A percentile compares a stretch with the other conserved stretches of the same genome.
These are phyloP conservation scores for Colletotrichum noveboracense DNA, from an alignment of 2,329 filamentous ascomycete genomes.

Conservation along the genomic window DNA sequence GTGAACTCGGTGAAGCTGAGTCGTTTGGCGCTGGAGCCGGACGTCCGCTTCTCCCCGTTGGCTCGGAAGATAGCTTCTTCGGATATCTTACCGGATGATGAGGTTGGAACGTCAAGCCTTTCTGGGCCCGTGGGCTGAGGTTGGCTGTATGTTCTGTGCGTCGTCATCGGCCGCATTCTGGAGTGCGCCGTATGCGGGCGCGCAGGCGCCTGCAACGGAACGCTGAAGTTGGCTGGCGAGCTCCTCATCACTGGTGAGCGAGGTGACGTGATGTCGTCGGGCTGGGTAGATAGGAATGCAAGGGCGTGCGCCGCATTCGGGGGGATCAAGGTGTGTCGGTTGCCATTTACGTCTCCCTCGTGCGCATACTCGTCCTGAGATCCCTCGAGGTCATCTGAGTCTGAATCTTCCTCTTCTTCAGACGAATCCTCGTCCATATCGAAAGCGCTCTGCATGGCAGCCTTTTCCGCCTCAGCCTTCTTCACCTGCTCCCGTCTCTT, in stretches of 20 bases:
- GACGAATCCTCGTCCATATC: conserved; percentile 55
- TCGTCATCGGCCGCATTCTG: conserved; percentile 47
- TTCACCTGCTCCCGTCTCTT: conserved; percentile 48
- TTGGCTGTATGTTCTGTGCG: conserved; percentile 54
- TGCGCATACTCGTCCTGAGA: conserved; percentile 44
- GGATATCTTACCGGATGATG: conserved; percentile 29
- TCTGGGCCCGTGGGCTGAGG: conserved; percentile 43
- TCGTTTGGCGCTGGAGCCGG: conserved; percentile 59
- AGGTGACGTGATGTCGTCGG: conserved; percentile 35
- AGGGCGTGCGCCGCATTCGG: conserved; percentile 54
- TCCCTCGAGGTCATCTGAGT: conserved; percentile 42
- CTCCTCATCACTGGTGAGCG: conserved; percentile 37
- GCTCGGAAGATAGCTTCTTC: conserved; percentile 38
- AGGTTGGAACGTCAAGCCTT: conserved; percentile 25
- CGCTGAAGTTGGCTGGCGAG: conserved; percentile 18
- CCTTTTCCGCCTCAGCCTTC: conserved; percentile 29
- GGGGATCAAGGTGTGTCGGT: conserved; percentile 42
- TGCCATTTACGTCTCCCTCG: conserved; percentile 31
- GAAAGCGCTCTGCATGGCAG: conserved; percentile 53
- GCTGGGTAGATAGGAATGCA: conserved; percentile 53
- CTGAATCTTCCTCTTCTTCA: conserved; percentile 43
- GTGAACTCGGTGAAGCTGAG: conserved; percentile 68
- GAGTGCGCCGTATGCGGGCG: conserved; percentile 62
- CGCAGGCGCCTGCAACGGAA: conserved; percentile 24
- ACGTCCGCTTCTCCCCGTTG: conserved; percentile 53